Percentiles rank a stretch among this genome's conserved stretches.
Conservation (phyloP, 2,329 filamentous ascomycete genomes). For the Fonsecaea multimorphosa region DNA sequence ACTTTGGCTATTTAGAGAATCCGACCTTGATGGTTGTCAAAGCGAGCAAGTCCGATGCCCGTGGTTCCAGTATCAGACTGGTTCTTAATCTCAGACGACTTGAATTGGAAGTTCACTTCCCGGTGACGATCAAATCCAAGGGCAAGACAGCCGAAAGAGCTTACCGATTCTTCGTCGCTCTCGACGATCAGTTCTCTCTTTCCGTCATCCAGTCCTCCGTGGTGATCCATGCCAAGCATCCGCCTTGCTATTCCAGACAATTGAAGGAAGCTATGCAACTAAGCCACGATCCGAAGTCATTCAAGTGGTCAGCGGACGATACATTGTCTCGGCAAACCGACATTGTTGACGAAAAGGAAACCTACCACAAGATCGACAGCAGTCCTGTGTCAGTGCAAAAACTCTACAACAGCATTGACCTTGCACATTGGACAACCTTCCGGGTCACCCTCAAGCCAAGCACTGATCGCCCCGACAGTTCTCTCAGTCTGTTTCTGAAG, state of each 20-base stretch:
- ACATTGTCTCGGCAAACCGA: slow-evolving; percentile 70
- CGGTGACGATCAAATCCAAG: slow-evolving; percentile 36
- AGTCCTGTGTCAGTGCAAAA: slow-evolving; percentile 57
- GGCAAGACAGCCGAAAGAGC: slow-evolving; percentile 26
- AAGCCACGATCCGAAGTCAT: slow-evolving; percentile 52
- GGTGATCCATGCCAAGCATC: slow-evolving; percentile 35
- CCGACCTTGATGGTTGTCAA: slow-evolving; percentile 33
- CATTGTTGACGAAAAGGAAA: slow-evolving; percentile 57
- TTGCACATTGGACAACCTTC: slow-evolving; percentile 70
- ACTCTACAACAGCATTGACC: slow-evolving; percentile 61
- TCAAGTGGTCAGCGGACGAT: slow-evolving; percentile 62
- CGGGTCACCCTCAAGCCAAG: slow-evolving; percentile 54
- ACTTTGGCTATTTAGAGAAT: slow-evolving; percentile 36
- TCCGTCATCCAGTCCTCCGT: slow-evolving; percentile 28
- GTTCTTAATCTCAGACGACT: slow-evolving; percentile 50
- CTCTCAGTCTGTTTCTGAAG: slow-evolving; percentile 41
- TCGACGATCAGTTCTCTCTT: slow-evolving; percentile 37
- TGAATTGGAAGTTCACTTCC: slow-evolving; percentile 52
- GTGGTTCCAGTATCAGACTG: slow-evolving; percentile 45
- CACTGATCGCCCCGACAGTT: background rate
- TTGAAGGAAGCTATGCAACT: slow-evolving; percentile 36
- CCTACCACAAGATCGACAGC: slow-evolving; percentile 40
- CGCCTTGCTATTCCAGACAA: slow-evolving; percentile 39
- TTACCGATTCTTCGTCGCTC: slow-evolving; percentile 39
- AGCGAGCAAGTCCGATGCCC: slow-evolving; percentile 14